A percentile compares a stretch with the other conserved stretches of the same genome.
These are phyloP conservation scores for Arachnopeziza araneosa DNA, from an alignment of 2,329 filamentous ascomycete genomes.

Conservation along the genomic window DNA sequence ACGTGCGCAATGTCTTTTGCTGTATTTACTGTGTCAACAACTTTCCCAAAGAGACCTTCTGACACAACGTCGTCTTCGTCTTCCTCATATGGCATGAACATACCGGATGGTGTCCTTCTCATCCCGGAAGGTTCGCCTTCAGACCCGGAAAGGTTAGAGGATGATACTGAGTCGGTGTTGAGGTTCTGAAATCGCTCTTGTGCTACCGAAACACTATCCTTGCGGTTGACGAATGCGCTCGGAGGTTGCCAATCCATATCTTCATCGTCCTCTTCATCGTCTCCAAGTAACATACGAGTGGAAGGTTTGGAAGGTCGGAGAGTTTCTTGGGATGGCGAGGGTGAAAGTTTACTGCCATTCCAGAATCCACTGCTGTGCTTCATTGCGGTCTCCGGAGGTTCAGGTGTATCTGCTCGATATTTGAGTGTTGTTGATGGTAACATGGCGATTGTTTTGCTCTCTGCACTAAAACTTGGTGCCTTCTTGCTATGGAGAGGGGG, in stretches of 20 bases:
- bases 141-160: not conserved
- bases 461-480: slow-evolving; percentile 43
- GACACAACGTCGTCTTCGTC: slow-evolving; percentile 56
- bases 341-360: slow-evolving; percentile 38
- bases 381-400: slow-evolving; percentile 56
- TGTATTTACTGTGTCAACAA: slow-evolving; percentile 50
- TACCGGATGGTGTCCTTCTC: slow-evolving; percentile 75
- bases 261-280: slow-evolving; percentile 42
- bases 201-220: slow-evolving; percentile 25
- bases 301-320: slow-evolving; percentile 60
- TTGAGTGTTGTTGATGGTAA: slow-evolving; percentile 64
- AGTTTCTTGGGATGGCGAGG: slow-evolving; percentile 75
- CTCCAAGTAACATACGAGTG: slow-evolving; percentile 52
- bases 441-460: slow-evolving; percentile 63
- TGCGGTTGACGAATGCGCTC: slow-evolving; percentile 23
- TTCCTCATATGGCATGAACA: slow-evolving; percentile 86
- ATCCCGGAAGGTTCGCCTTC: slow-evolving; percentile 53
- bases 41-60: slow-evolving; percentile 45
- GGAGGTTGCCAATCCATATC: slow-evolving; percentile 47
- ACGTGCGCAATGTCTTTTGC: slow-evolving; percentile 66
- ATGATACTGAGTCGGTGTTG: slow-evolving; percentile 5
- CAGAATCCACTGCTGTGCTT: slow-evolving; percentile 52
- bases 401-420: slow-evolving; percentile 52
- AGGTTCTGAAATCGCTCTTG: slow-evolving; percentile 31
- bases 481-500: slow-evolving; percentile 34